Evolutionary conservation across 148 eudicot genomes (phyloP).

Genomic region (Persicaria maculosa): DNA sequence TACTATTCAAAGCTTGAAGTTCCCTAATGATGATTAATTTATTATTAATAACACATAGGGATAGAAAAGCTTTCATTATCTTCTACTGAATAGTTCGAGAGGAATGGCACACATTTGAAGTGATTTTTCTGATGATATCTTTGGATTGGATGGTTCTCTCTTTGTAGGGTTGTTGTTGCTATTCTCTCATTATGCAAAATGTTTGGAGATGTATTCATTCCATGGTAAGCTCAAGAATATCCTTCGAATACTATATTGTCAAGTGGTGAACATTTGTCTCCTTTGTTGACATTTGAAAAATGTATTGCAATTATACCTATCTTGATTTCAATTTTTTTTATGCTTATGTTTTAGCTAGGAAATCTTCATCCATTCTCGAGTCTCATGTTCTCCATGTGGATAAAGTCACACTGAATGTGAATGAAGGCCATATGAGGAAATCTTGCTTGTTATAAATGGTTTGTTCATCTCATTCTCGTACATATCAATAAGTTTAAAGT

Average conservation of each 20-base stretch:
- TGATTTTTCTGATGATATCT: no score
- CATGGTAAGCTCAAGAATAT: constrained; percentile 38
- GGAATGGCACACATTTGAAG: no score
- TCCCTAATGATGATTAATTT: no score
- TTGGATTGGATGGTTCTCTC: not conserved
- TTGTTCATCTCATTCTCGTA: not conserved
- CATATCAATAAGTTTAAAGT: not conserved
- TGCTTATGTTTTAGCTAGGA: constrained; percentile 55
- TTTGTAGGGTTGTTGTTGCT: constrained; percentile 69
- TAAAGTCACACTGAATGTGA: constrained; percentile 81
- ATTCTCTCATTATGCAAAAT: constrained; percentile 52
- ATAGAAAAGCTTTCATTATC: no score
- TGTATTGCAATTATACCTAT: not conserved
- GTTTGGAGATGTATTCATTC: constrained; percentile 55
- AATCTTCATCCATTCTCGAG: constrained; percentile 52
- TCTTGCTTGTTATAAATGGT: not conserved
- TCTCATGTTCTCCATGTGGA: constrained; percentile 67
- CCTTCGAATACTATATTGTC: not conserved
- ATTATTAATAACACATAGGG: no score
- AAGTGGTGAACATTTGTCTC: not conserved
- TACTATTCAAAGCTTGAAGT: no score
- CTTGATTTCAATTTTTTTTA: not conserved
- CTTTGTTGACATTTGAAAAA: no score
- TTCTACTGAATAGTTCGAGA: no score
- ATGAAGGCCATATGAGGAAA: constrained; percentile 81